Conservation (phyloP, 495 filamentous ascomycete genomes). For the Penicillium longicatenatum region DNA sequence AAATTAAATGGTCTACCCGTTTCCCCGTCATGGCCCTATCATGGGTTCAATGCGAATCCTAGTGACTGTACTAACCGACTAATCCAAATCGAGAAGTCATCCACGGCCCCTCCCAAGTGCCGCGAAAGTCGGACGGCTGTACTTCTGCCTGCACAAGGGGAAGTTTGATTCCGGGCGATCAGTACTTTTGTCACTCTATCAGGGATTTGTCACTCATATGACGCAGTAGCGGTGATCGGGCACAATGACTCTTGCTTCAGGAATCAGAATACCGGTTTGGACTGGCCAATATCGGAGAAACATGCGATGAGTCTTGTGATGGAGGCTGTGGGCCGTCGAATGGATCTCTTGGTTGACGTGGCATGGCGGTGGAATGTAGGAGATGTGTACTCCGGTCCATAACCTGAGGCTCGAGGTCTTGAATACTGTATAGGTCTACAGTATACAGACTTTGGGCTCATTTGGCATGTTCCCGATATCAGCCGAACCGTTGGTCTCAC, state of each 20-base stretch:
- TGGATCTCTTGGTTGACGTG: not conserved
- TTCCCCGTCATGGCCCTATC: not conserved
- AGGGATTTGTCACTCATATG: not conserved
- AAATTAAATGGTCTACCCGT: not conserved
- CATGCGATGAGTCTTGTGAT: constrained; percentile 1
- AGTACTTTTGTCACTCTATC: constrained; percentile 5
- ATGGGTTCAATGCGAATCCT: not conserved
- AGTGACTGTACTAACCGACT: not conserved
- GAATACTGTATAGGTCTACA: not conserved
- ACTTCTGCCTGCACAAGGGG: constrained; percentile 1
- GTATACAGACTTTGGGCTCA: not conserved
- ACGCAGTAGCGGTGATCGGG: not conserved
- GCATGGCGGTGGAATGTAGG: not conserved
- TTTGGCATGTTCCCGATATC: not conserved
- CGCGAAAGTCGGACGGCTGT: not conserved
- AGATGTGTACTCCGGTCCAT: not conserved
- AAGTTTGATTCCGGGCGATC: not conserved
- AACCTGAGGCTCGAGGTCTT: not conserved
- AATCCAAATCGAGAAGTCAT: not conserved
- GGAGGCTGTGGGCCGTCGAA: not conserved
- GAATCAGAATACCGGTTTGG: not conserved
- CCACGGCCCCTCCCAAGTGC: not conserved
- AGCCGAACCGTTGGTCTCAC: not conserved
- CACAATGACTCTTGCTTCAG: not conserved
- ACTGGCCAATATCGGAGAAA: not conserved